Conservation (phyloP, 164 flowering plant species). For the Piper longum region DNA sequence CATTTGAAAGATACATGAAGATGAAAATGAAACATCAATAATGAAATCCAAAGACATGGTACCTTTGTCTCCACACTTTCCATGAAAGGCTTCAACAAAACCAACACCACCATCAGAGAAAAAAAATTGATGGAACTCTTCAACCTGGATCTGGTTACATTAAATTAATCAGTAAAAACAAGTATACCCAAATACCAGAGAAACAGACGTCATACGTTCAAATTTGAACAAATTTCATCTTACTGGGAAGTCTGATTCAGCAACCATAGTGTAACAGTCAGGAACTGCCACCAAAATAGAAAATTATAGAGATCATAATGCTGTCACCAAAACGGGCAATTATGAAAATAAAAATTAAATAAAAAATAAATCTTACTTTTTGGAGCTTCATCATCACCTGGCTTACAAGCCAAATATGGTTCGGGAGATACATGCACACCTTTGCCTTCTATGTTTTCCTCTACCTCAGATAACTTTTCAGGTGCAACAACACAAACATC, state of each 20-base stretch:
- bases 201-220: neutral
- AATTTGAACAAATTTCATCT: constrained; percentile 1
- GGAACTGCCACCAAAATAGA: constrained; percentile 35
- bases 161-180: neutral
- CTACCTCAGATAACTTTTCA: constrained; percentile 13
- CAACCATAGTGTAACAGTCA: constrained; percentile 45
- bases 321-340: neutral
- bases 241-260: constrained; percentile 81
- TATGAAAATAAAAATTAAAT: neutral
- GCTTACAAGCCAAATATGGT: constrained; percentile 28
- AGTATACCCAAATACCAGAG: neutral
- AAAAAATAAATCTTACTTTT: constrained; percentile 31
- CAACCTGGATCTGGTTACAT: constrained; percentile 38
- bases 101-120: constrained; percentile 52
- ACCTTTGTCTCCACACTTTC: constrained; percentile 89
- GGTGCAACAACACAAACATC: constrained; percentile 20
- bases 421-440: constrained; percentile 23
- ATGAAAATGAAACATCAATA: neutral
- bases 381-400: constrained; percentile 67
- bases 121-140: constrained; percentile 61
- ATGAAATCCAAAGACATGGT: constrained; percentile 1
- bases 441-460: constrained; percentile 23
- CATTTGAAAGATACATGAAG: too few relatives aligned
- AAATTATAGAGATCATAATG: neutral
- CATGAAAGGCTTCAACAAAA: constrained; percentile 64